These are phyloP conservation scores for Pluteus cervinus DNA, from an alignment of 768 basidiomycete species.

Conservation along the genomic window DNA sequence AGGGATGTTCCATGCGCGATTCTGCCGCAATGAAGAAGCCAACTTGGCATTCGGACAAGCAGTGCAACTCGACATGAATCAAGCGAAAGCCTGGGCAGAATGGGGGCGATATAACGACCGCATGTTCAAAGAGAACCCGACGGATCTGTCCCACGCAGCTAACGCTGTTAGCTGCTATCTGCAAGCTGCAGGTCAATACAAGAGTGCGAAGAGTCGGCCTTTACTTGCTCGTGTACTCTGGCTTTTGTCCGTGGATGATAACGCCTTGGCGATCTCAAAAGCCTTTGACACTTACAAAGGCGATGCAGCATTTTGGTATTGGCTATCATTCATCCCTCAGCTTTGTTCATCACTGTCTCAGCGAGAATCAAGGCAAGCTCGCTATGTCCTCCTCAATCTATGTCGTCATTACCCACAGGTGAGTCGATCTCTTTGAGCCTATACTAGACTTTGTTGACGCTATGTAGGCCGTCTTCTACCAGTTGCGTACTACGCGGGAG, in stretches of 20 bases:
- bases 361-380: constrained; percentile 89
- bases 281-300: constrained; percentile 95
- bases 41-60: constrained; percentile 91
- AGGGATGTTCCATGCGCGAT: constrained; percentile 94
- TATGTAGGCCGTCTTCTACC: constrained; percentile 87
- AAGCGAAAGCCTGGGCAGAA: constrained; percentile 97
- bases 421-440: constrained; percentile 16
- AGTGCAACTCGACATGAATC: constrained; percentile 90
- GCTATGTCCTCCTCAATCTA: constrained; percentile 81
- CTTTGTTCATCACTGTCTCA: constrained; percentile 85
- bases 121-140: constrained; percentile 83
- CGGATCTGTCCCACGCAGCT: constrained; percentile 69
- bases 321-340: constrained; percentile 97
- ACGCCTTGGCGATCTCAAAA: constrained; percentile 58
- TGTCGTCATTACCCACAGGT: constrained; percentile 93
- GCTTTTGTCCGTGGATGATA: constrained; percentile 91
- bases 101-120: constrained; percentile 95
- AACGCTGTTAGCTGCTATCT: constrained; percentile 97
- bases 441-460: constrained; percentile 6
- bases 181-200: constrained; percentile 94
- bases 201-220: constrained; percentile 87
- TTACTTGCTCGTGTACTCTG: constrained; percentile 91
- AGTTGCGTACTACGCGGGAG: constrained; percentile 66
- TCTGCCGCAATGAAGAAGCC: constrained; percentile 83
- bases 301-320: constrained; percentile 96